phyloP scores from a whole-genome alignment of 306 rosid genomes.

The Vigna hirtella region DNA sequence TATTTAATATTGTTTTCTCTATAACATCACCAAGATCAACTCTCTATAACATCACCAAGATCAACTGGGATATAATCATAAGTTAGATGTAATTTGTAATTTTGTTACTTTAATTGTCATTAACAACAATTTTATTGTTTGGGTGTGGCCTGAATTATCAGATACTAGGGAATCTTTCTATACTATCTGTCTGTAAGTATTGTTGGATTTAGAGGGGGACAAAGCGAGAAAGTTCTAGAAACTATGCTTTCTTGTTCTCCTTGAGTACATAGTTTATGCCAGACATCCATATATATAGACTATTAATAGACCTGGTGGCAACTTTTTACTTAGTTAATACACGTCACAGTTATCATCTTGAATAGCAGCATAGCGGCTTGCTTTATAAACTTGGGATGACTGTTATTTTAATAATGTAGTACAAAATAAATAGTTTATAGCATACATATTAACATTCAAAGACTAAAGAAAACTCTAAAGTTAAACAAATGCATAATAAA shows the following conservation, averaged over 20 bases:
- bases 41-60: conserved; percentile 17
- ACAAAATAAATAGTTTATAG: neutral
- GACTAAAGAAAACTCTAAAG: neutral
- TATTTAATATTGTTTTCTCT: conserved; percentile 25
- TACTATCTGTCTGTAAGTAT: neutral
- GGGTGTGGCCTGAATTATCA: neutral
- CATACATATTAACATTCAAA: neutral
- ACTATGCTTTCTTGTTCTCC: neutral
- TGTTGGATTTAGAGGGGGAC: neutral
- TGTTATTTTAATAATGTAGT: neutral
- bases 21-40: conserved; percentile 4
- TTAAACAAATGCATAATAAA: neutral
- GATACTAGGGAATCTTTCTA: conserved; percentile 9
- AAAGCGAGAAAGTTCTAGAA: neutral
- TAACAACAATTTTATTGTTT: conserved; percentile 1
- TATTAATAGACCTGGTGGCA: neutral
- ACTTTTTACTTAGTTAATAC: neutral
- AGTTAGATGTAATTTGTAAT: conserved; percentile 22
- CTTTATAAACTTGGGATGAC: neutral
- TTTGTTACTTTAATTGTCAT: neutral
- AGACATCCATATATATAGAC: neutral
- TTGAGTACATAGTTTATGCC: neutral
- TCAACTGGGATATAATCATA: neutral
- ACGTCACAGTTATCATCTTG: neutral
- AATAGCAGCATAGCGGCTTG: neutral